A percentile compares a stretch with the other conserved stretches of the same genome.
phyloP scores from a whole-genome alignment of 2,329 filamentous ascomycete species.

The Neopestalotiopsis sp. region DNA sequence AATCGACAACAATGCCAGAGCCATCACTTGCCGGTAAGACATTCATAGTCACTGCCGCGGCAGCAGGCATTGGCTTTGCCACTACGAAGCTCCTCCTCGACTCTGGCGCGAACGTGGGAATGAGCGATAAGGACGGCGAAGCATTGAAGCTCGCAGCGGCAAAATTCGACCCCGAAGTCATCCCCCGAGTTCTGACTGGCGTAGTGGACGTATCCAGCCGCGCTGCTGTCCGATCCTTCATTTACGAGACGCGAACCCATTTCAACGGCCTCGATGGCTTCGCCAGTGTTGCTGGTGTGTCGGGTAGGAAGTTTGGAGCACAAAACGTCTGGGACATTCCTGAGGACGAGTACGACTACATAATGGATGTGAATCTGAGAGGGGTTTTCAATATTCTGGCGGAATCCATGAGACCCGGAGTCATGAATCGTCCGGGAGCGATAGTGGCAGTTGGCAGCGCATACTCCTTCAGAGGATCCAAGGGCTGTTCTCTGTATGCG shows the following conservation, averaged over 20 bases:
- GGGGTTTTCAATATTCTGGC: not conserved
- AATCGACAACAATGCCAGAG: not conserved
- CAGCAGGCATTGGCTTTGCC: not conserved
- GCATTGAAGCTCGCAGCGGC: not conserved
- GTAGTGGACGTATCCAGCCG: not conserved
- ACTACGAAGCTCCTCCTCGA: not conserved
- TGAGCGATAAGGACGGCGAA: not conserved
- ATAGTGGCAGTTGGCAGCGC: not conserved
- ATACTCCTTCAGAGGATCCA: not conserved
- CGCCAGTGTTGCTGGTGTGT: not conserved
- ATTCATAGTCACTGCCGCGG: not conserved
- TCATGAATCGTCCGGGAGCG: not conserved
- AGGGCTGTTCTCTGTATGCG: not conserved
- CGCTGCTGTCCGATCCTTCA: not conserved
- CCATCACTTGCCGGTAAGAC: not conserved
- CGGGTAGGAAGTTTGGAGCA: not conserved
- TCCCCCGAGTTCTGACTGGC: not conserved
- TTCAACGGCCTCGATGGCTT: not conserved
- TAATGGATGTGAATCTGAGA: not conserved
- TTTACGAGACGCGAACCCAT: not conserved
- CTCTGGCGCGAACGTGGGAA: not conserved
- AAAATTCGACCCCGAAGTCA: not conserved
- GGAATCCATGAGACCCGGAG: not conserved
- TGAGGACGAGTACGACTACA: constrained; percentile 4
- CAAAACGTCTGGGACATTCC: not conserved